Evolutionary conservation across 2,329 filamentous ascomycete genomes (phyloP).

Genomic region (Onygena corvina): DNA sequence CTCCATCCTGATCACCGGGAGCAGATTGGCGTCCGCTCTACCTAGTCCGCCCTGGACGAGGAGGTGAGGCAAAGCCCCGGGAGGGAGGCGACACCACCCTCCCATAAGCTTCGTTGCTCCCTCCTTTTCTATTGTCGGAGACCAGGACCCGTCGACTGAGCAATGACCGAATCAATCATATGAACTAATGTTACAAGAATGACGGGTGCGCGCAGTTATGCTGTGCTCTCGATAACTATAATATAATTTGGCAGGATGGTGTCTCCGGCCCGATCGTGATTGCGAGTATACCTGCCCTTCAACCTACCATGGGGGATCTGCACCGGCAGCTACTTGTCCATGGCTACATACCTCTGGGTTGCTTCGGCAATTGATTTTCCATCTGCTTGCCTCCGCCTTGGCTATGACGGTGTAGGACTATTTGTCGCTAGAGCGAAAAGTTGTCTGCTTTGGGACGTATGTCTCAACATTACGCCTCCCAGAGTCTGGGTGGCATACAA

Average conservation of each 20-base stretch:
- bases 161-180: constrained; percentile 3
- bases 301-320: neutral
- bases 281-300: neutral
- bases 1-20: neutral
- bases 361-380: neutral
- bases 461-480: neutral
- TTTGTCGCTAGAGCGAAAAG: neutral
- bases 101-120: neutral
- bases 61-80: neutral
- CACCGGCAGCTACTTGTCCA: neutral
- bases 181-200: constrained; percentile 3
- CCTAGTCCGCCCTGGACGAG: neutral
- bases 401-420: neutral
- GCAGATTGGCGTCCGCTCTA: neutral
- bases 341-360: neutral
- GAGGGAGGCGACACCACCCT: neutral
- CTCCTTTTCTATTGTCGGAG: no score
- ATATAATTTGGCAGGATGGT: neutral
- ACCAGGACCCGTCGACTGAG: neutral
- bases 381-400: constrained; percentile 3
- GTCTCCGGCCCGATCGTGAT: neutral
- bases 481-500: neutral
- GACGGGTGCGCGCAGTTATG: neutral
- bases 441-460: neutral
- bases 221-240: neutral